Conservation (phyloP, 306 rosid genomes). For the Citrullus amarus region DNA sequence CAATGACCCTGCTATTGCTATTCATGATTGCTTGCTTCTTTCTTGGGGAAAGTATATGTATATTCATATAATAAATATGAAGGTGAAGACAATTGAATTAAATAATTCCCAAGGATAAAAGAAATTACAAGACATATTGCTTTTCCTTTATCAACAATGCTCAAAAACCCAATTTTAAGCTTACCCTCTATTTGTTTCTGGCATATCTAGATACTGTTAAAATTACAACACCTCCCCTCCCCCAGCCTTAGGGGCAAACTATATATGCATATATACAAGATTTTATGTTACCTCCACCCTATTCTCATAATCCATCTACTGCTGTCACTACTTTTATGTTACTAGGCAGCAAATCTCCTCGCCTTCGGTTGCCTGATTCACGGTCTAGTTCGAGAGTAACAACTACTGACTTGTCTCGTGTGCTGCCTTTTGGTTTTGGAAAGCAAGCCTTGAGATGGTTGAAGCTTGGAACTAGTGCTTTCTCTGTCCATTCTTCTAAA, state of each 20-base stretch:
- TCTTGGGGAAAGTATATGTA: background rate
- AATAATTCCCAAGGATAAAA: background rate
- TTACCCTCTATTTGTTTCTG: background rate
- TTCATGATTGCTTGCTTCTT: background rate
- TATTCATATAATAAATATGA: background rate
- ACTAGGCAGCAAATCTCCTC: constrained; percentile 46
- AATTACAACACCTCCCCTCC: background rate
- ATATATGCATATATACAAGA: constrained; percentile 5
- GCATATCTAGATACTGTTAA: background rate
- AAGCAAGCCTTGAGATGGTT: constrained; percentile 41
- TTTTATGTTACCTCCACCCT: background rate
- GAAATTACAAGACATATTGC: background rate
- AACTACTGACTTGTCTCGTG: constrained; percentile 26
- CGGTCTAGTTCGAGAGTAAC: constrained; percentile 61
- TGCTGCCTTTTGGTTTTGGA: constrained; percentile 4
- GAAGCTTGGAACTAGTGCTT: constrained; percentile 61
- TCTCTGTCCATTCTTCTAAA: constrained; percentile 71
- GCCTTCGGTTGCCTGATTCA: constrained; percentile 27
- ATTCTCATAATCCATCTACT: constrained; percentile 13
- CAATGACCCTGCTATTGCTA: background rate
- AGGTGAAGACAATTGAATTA: background rate
- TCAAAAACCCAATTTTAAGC: background rate
- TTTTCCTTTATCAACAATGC: background rate
- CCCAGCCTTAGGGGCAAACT: background rate
- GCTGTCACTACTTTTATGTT: constrained; percentile 40